These are phyloP conservation scores for Larix kaempferi DNA, from an alignment of 75 land plant genomes.

Conservation along the genomic window DNA sequence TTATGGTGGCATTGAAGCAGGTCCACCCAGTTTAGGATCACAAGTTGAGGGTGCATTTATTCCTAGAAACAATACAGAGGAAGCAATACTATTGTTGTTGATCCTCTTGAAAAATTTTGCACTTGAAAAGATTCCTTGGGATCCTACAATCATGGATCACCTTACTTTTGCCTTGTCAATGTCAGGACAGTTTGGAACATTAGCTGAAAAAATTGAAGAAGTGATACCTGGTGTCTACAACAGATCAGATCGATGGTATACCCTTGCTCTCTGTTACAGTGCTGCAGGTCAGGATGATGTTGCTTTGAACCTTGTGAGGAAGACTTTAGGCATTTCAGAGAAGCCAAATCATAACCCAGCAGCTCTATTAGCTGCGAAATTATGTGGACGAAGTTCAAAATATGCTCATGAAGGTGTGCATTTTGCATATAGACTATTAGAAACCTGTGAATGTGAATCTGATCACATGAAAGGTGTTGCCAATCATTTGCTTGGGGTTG, in stretches of 20 bases:
- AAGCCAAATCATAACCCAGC: constrained; percentile 31
- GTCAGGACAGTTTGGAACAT: constrained; percentile 39
- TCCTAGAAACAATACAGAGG: constrained; percentile 71
- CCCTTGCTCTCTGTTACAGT: constrained; percentile 86
- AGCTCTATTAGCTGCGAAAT: constrained; percentile 59
- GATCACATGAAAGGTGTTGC: constrained; percentile 46
- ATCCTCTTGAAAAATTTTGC: constrained; percentile 60
- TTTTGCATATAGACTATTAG: constrained; percentile 42
- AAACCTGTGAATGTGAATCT: constrained; percentile 4
- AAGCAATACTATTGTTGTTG: constrained; percentile 72
- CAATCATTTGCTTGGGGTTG: constrained; percentile 52
- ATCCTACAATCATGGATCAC: constrained; percentile 77
- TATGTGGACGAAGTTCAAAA: constrained; percentile 35
- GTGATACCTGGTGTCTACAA: constrained; percentile 61
- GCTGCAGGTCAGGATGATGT: constrained; percentile 46
- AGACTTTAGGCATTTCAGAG: constrained; percentile 33
- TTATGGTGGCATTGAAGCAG: constrained; percentile 73
- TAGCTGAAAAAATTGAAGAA: constrained; percentile 75
- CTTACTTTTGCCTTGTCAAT: constrained; percentile 77
- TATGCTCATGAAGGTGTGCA: constrained; percentile 50
- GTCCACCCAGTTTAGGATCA: constrained; percentile 36
- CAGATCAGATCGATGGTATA: constrained; percentile 85
- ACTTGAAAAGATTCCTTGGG: constrained; percentile 54
- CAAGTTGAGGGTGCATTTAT: constrained; percentile 36
- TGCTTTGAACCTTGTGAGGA: constrained; percentile 69